Evolutionary conservation across 768 basidiomycete species (phyloP).

Genomic region (Pleurotus salmoneostramineus): DNA sequence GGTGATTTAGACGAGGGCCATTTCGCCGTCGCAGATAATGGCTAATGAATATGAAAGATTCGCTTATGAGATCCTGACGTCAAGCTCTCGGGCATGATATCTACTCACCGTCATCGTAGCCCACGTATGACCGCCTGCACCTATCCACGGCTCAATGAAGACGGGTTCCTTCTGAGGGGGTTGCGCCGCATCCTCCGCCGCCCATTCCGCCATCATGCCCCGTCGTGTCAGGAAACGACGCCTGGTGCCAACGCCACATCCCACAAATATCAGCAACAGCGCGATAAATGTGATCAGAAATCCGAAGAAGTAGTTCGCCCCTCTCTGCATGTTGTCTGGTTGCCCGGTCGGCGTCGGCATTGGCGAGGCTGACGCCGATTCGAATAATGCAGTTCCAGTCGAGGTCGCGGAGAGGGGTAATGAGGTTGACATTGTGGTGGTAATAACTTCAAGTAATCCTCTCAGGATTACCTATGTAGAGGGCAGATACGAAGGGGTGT

Average conservation of each 20-base stretch:
- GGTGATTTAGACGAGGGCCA: constrained; percentile 8
- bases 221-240: constrained; percentile 29
- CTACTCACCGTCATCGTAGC: constrained; percentile 16
- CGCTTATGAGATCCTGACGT: no score
- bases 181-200: constrained; percentile 7
- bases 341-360: background rate
- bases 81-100: no score
- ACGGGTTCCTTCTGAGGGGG: constrained; percentile 14
- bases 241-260: constrained; percentile 46
- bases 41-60: constrained; percentile 9
- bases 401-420: background rate
- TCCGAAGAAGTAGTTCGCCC: constrained; percentile 47
- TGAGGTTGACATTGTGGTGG: background rate
- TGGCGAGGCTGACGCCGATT: constrained; percentile 7
- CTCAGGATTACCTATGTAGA: background rate
- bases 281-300: constrained; percentile 47
- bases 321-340: constrained; percentile 17
- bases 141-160: constrained; percentile 13
- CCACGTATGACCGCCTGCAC: constrained; percentile 10
- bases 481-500: no score
- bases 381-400: background rate
- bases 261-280: constrained; percentile 46
- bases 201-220: constrained; percentile 15
- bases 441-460: no score
- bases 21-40: constrained; percentile 17